A percentile compares a stretch with the other conserved stretches of the same genome.
phyloP scores from a whole-genome alignment of 352 stramenopile species.

The Phytophthora melonis region DNA sequence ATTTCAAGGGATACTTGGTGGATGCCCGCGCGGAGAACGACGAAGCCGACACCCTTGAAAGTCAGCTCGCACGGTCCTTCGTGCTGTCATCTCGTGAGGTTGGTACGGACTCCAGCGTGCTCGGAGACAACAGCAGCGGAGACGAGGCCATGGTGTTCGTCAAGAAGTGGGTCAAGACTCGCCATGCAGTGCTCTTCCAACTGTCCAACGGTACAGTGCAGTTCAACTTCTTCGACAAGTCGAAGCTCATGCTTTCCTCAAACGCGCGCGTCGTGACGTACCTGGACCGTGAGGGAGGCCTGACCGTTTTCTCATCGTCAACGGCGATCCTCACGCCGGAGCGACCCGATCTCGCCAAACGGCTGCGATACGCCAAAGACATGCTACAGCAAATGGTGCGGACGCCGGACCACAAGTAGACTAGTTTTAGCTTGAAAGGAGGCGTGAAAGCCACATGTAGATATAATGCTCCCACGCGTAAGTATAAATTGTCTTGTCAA shows the following conservation, averaged over 20 bases:
- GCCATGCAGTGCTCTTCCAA: slow-evolving; percentile 98
- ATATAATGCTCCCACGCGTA: slow-evolving; percentile 30
- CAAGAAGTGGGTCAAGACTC: slow-evolving; percentile 99
- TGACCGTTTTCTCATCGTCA: slow-evolving; percentile 63
- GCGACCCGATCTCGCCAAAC: slow-evolving; percentile 76
- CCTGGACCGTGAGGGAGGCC: slow-evolving; percentile 77
- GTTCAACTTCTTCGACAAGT: slow-evolving; percentile 97
- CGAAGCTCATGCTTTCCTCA: slow-evolving; percentile 95
- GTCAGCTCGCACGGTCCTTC: slow-evolving; percentile 45
- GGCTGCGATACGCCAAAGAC: slow-evolving; percentile 95
- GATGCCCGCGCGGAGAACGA: slow-evolving; percentile 76
- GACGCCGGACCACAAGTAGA: slow-evolving; percentile 38
- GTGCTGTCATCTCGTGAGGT: slow-evolving; percentile 38
- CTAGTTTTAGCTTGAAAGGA: slow-evolving; percentile 8
- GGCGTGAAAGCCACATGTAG: slow-evolving; percentile 26
- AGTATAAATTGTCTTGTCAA: slow-evolving; percentile 38
- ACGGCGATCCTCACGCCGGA: slow-evolving; percentile 67
- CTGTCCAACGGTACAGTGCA: slow-evolving; percentile 96
- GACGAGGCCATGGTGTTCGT: slow-evolving; percentile 90
- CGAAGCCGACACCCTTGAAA: slow-evolving; percentile 55
- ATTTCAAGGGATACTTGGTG: slow-evolving; percentile 98
- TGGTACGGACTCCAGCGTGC: slow-evolving; percentile 21
- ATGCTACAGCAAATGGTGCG: slow-evolving; percentile 95
- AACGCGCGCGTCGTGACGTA: slow-evolving; percentile 93
- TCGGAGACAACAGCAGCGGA: slow-evolving; percentile 14